Base-by-base conservation (phyloP, 306 rosid species). In the Lotus japonicus region DNA sequence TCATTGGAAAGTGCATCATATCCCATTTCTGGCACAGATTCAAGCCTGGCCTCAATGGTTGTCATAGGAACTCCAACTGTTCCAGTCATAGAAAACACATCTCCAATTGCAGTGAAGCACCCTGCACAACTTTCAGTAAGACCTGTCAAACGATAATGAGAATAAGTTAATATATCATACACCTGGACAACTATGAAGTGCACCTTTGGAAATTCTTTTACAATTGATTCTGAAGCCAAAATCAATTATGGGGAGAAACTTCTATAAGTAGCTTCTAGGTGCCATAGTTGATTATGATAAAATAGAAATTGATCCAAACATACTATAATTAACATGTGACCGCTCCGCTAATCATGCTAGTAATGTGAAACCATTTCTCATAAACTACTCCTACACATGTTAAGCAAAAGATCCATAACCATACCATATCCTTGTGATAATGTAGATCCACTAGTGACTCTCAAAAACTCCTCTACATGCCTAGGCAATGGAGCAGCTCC, bases 101-200 rank as follows among this genome's bases (percentile, higher is more conserved):
- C 83, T 17, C 85, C 88, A 9, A 91, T 80, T 12, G 91, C 89
- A 6, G 97, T 76, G 74, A 91, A 77, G 80, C 95, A 79, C 60
- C 97, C 96, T 21, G 87, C 96, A 79, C 91, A 85, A 73, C 96
- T 91, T 73, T 89, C 97, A 5, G 97, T 87, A 26, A 91, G 97
- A 51, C 97, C 96, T 91, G 72, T 15, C 54, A 71, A 38, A 39
- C 19, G 52, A 18, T 72, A 55, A 35, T 14, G 39, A 17, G 4
- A 45, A 36, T 55, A 62, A 9, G 33, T 68, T 53, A 69, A 61
- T n/a, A 15, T 43, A 21, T n/a, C 59, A 21, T 43, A 16, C 10
- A 54, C 36, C 51, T 58, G 45, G 18, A 61, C 21, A 68, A 69
- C 12, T 45, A 62, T 31, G 5, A 5, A 31, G 36, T 5, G 7